A percentile compares a stretch with the other conserved stretches of the same genome.
Conservation (phyloP, 768 basidiomycete species). For the Megacollybia marginata region DNA sequence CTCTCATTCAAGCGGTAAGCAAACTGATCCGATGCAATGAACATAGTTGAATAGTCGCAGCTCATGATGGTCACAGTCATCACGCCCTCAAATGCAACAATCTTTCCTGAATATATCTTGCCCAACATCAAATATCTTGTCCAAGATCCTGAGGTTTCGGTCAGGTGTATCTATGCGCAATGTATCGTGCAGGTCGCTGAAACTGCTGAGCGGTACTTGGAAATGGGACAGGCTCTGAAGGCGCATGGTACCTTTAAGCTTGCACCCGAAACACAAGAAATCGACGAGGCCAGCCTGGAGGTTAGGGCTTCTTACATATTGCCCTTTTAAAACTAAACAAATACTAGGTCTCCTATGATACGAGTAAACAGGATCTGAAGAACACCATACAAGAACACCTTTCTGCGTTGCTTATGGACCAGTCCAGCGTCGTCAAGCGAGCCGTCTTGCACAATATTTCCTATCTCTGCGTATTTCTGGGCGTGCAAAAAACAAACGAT, state of each 20-base stretch:
- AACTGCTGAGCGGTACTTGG: constrained; percentile 79
- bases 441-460: constrained; percentile 85
- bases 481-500: constrained; percentile 89
- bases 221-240: constrained; percentile 89
- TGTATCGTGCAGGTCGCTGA: constrained; percentile 82
- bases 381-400: constrained; percentile 82
- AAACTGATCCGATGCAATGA: background rate
- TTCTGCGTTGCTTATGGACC: constrained; percentile 78
- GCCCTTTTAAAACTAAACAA: background rate
- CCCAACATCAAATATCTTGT: constrained; percentile 82
- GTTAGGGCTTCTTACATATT: constrained; percentile 23
- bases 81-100: constrained; percentile 77
- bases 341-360: constrained; percentile 81
- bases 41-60: constrained; percentile 10
- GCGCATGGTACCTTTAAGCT: constrained; percentile 71
- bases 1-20: constrained; percentile 76
- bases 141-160: constrained; percentile 81
- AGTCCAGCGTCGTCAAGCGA: constrained; percentile 84
- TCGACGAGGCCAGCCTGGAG: constrained; percentile 78
- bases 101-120: constrained; percentile 94
- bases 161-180: constrained; percentile 71
- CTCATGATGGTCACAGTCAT: constrained; percentile 64
- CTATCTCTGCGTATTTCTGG: constrained; percentile 87
- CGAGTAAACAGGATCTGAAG: constrained; percentile 81
- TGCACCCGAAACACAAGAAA: constrained; percentile 56